Evolutionary conservation across 768 basidiomycete genomes (phyloP).

Genomic region (Cantharellus anzutake): DNA sequence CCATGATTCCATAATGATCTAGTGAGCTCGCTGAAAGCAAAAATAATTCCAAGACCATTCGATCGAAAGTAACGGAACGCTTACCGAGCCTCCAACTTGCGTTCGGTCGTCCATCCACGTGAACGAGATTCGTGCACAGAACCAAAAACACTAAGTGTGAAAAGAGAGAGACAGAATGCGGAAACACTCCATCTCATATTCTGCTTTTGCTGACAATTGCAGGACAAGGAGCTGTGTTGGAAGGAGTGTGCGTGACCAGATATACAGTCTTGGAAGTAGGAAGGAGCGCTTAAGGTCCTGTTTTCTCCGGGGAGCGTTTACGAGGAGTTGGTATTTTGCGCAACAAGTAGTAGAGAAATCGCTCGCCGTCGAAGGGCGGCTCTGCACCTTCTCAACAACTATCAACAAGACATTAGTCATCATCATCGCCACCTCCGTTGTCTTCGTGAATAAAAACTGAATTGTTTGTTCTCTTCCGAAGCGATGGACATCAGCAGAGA

Average conservation of each 20-base stretch:
- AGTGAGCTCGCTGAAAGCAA: slow-evolving; percentile 30
- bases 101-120: not conserved
- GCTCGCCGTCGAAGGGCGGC: too few species aligned
- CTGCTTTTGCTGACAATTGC: not conserved
- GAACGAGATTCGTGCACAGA: not conserved
- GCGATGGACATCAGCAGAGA: not conserved
- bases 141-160: not conserved
- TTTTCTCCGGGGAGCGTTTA: too few species aligned
- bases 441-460: too few species aligned
- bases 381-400: too few species aligned
- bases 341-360: too few species aligned
- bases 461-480: too few species aligned
- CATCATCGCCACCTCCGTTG: not conserved
- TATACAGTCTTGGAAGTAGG: not conserved
- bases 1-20: slow-evolving; percentile 82
- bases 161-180: not conserved
- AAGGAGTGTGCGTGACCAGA: not conserved
- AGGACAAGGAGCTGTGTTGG: not conserved
- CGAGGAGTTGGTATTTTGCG: too few species aligned
- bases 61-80: not conserved
- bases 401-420: too few species aligned
- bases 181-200: not conserved
- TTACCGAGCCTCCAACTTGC: not conserved
- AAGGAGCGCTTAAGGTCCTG: too few species aligned
- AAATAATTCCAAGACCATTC: not conserved